phyloP scores from a whole-genome alignment of 192 early-diverging fungal genomes.

The Thamnidium elegans region DNA sequence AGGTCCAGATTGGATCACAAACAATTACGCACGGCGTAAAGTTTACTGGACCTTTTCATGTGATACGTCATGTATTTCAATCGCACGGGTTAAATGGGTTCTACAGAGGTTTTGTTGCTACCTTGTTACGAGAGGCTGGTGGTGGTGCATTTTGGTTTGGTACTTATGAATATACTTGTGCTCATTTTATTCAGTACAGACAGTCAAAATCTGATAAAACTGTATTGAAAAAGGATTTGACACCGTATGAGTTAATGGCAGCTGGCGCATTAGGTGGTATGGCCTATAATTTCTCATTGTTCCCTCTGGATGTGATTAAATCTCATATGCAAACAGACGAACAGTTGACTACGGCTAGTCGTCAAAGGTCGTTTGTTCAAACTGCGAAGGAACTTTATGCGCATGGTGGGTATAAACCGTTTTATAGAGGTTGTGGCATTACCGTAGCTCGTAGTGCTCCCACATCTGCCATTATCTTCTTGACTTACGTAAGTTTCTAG shows the following conservation, averaged over 20 bases:
- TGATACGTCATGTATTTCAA: constrained; percentile 43
- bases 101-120: constrained; percentile 79
- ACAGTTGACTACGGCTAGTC: constrained; percentile 36
- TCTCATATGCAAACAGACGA: constrained; percentile 88
- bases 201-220: constrained; percentile 18
- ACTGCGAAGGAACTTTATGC: constrained; percentile 70
- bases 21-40: constrained; percentile 25
- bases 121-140: constrained; percentile 82
- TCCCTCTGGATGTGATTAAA: constrained; percentile 95
- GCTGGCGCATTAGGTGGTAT: constrained; percentile 93
- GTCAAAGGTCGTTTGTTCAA: constrained; percentile 49
- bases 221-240: constrained; percentile 71
- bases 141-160: constrained; percentile 99
- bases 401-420: constrained; percentile 75
- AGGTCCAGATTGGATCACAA: constrained; percentile 73
- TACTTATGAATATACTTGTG: constrained; percentile 79
- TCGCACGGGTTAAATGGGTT: constrained; percentile 58
- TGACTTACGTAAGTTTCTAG: constrained; percentile 79
- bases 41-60: constrained; percentile 47
- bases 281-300: constrained; percentile 81
- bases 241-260: constrained; percentile 69
- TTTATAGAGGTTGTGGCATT: constrained; percentile 95
- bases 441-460: constrained; percentile 87
- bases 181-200: constrained; percentile 45
- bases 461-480: constrained; percentile 91